Evolutionary conservation across 495 filamentous ascomycete species (phyloP).

Genomic region (Astrocystis sublimbata): DNA sequence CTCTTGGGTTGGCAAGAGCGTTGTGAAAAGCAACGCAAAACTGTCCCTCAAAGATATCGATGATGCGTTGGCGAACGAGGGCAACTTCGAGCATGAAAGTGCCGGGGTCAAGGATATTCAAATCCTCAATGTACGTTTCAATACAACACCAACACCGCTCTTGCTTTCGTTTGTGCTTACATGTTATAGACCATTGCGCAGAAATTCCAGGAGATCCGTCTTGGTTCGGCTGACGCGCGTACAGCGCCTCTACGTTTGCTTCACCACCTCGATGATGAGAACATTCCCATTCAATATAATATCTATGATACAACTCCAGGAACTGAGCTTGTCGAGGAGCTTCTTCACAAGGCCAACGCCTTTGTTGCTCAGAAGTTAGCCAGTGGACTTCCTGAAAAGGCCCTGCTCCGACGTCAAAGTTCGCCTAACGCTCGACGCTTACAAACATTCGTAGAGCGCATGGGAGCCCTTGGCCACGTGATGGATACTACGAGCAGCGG

Average conservation of each 20-base stretch:
- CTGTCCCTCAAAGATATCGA: constrained; percentile 84
- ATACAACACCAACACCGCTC: constrained; percentile 4
- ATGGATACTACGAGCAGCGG: constrained; percentile 90
- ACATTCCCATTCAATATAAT: constrained; percentile 93
- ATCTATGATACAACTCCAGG: constrained; percentile 89
- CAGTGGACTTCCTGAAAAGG: constrained; percentile 82
- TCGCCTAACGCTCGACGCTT: constrained; percentile 84
- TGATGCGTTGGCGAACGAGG: constrained; percentile 64
- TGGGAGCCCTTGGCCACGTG: constrained; percentile 85
- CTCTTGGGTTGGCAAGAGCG: constrained; percentile 89
- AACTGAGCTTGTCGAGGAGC: constrained; percentile 92
- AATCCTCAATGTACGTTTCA: constrained; percentile 66
- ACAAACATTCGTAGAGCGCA: constrained; percentile 86
- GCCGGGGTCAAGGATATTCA: constrained; percentile 70
- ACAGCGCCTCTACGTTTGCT: constrained; percentile 85
- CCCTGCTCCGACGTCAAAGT: constrained; percentile 83
- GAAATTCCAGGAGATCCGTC: constrained; percentile 84
- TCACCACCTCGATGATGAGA: constrained; percentile 96
- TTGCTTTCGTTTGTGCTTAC: constrained; percentile 42
- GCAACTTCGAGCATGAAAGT: constrained; percentile 58
- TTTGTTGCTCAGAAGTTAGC: constrained; percentile 85
- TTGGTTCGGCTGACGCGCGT: constrained; percentile 72
- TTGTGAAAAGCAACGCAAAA: constrained; percentile 87
- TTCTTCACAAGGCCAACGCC: constrained; percentile 85
- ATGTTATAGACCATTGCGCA: constrained; percentile 64